Conservation (phyloP, 306 rosid genomes). For the Urtica urens region DNA sequence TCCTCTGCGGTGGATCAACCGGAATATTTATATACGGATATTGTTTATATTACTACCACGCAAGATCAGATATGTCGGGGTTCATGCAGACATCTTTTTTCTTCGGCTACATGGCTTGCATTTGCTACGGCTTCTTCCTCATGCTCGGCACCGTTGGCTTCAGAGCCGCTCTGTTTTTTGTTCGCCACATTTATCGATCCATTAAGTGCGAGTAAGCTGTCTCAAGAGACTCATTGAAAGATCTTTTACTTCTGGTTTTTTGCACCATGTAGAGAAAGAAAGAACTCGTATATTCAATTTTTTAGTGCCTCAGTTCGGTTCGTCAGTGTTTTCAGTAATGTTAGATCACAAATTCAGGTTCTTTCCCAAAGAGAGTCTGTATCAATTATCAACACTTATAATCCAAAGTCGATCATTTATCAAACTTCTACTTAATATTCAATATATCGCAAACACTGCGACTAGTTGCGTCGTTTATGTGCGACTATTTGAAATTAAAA, state of each 20-base stretch:
- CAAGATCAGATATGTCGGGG: conserved; percentile 56
- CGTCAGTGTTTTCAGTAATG: too few species aligned
- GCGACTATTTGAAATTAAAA: too few species aligned
- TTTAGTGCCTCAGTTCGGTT: too few species aligned
- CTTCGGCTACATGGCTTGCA: conserved; percentile 67
- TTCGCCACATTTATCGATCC: conserved; percentile 57
- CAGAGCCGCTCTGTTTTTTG: conserved; percentile 54
- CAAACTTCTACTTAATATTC: too few species aligned
- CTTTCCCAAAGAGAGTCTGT: too few species aligned
- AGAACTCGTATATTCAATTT: too few species aligned
- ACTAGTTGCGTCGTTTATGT: too few species aligned
- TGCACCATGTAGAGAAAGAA: too few species aligned
- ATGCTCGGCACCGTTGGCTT: conserved; percentile 65
- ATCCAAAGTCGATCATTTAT: too few species aligned
- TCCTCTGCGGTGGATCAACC: conserved; percentile 58
- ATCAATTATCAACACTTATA: too few species aligned
- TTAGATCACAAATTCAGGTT: too few species aligned
- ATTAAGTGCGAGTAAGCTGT: conserved; percentile 49
- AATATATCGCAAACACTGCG: too few species aligned
- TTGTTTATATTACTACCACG: conserved; percentile 57
- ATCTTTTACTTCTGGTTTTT: conserved; percentile 1
- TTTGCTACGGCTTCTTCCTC: conserved; percentile 64
- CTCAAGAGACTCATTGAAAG: background rate
- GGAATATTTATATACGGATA: conserved; percentile 49
- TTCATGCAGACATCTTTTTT: conserved; percentile 62